Base-by-base conservation (phyloP, 2,329 filamentous ascomycete species). In the Claviceps pazoutovae region DNA sequence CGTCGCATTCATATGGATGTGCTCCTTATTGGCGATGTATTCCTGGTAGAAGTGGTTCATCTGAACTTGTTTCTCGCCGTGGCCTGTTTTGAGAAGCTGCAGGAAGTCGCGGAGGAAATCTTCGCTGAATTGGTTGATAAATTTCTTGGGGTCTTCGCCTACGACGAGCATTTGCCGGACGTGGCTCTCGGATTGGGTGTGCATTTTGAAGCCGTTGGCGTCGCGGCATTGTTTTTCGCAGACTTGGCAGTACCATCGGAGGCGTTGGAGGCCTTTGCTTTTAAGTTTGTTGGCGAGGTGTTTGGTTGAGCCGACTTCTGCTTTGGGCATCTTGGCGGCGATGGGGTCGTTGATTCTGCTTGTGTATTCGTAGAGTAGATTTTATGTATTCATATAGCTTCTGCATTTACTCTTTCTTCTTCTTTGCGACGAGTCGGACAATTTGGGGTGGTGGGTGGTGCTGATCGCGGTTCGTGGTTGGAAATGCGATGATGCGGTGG, bases 1-100 rank as follows among this genome's bases (percentile, higher is more conserved):
- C 0, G 93, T 97, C 7, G 88, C 76, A 67, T 96, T 96, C 86
- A 97, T 89, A 64, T 97, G 93, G 8, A 93, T 73, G 64, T 97
- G 91, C 61, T 88, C 78, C 66, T 53, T 59, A 59, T 91, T 84
- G 16, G 81, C 76, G 59, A 97, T 96, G 61, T 95, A 93, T 38
- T 90, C 84, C 65, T 97, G 88, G 68, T 98, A 98, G 66, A 97
- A 97, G 55, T 87, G 83, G 62, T 98, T 98, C 49, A 90, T 80
- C 37, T 90, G 79, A 1, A 97, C 82, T 60, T 82, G 79, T 67
- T 98, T 98, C 68, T 95, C 89, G 56, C 89, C 88, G 61, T 98
- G 93, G 0, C 83, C 80, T 0, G 90, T 95, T 53, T 81, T 78
- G 6, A 98, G 74, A 2, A 93, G 73, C 53, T 80, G 74, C 1